Evolutionary conservation across 108 stramenopile genomes (phyloP), one percentile per base, ranked within the genome.

Genomic region (Parietichytrium sp.): DNA sequence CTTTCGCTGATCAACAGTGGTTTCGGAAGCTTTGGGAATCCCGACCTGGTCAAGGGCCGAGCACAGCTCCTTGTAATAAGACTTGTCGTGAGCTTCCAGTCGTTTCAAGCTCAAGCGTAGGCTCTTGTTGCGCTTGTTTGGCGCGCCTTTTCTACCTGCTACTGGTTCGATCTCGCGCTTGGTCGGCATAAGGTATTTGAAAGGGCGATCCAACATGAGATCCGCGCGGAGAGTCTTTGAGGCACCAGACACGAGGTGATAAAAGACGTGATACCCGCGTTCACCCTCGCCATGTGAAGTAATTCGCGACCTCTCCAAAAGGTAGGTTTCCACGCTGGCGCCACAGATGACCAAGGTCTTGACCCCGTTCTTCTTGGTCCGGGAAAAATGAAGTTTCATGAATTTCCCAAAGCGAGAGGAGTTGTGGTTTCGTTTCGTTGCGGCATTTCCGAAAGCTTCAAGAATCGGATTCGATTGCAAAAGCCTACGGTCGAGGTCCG

Each of bases 251-350:
- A 82, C 15, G 18, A 89, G 79, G 86, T 90, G 89, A 80, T 91
- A 91, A 51, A 91, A 91, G 1, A 91, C 54, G 82, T 91, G 90
- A 84, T 86, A 91, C 53, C 87, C 89, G 48, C 90, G 36, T 79
- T 91, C 90, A 7, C 61, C 61, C 42, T 72, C 61, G 0, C 45
- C 15, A 54, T 90, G 90, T 15, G 33, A 18, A 1, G 84, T 88
- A n/a, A 89, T 84, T 25, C 90, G 48, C 36, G 84, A 82, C 80
- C 89, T 90, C 45, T 91, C 90, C 27, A 91, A 78, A 38, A 91
- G 86, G 80, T 89, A 91, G 52, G 85, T 88, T 25, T 81, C 84
- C 45, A 89, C 86, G 10, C 36, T 51, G 47, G 83, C 83, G 10
- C 85, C 85, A 20, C 61, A 25, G 42, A 72, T 72, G 8, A 45